Conservation (phyloP, 345 rosid species). For the Gossypium stocksii region DNA sequence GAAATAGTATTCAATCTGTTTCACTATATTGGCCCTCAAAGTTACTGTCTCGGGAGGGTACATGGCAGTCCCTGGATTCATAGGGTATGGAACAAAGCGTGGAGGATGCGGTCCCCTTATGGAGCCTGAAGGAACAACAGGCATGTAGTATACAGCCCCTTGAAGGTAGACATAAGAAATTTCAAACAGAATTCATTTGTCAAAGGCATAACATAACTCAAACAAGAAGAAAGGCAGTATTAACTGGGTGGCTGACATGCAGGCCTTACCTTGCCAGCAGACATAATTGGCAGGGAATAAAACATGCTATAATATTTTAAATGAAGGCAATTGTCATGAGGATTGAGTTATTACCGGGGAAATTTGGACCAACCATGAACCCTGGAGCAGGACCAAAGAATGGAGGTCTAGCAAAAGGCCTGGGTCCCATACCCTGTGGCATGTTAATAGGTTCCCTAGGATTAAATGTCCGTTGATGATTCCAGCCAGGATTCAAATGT, state of each 20-base stretch:
- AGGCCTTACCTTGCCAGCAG: background rate
- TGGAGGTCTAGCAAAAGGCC: slow-evolving; percentile 56
- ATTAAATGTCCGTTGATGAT: slow-evolving; percentile 51
- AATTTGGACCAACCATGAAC: slow-evolving; percentile 63
- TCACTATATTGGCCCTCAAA: slow-evolving; percentile 51
- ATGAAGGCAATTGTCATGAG: background rate
- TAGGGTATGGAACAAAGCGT: slow-evolving; percentile 50
- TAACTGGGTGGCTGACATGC: background rate
- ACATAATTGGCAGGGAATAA: background rate
- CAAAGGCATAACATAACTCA: background rate
- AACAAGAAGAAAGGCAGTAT: background rate
- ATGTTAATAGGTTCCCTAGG: slow-evolving; percentile 48
- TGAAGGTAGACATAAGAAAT: slow-evolving; percentile 21
- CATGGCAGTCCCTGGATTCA: slow-evolving; percentile 45
- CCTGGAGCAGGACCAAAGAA: slow-evolving; percentile 64
- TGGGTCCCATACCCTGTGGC: slow-evolving; percentile 64
- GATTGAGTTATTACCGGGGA: slow-evolving; percentile 59
- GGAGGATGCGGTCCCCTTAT: slow-evolving; percentile 68
- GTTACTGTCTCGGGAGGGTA: slow-evolving; percentile 40
- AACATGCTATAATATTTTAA: background rate
- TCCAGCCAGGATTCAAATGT: slow-evolving; percentile 51
- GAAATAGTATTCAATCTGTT: slow-evolving; percentile 92
- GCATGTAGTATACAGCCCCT: slow-evolving; percentile 71
- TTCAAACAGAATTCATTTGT: slow-evolving; percentile 6
- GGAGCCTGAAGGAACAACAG: slow-evolving; percentile 62